Percentiles rank a stretch among this genome's conserved stretches.
Evolutionary conservation across 768 basidiomycete species (phyloP).

Genomic region (Naganishia vaughanmartiniae): DNA sequence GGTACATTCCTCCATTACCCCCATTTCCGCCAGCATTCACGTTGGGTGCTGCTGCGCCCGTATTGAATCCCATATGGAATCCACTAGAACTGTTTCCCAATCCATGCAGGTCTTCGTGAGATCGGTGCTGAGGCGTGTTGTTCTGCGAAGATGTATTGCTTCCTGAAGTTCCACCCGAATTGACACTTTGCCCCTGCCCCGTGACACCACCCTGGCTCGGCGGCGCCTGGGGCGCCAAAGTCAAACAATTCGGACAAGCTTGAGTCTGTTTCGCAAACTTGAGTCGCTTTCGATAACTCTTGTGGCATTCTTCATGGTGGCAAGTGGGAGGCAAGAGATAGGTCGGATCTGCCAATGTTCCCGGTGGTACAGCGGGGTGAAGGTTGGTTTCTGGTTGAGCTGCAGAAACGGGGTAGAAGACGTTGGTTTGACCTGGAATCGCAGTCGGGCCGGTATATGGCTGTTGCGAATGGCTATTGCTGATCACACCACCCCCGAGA

Average conservation of each 20-base stretch:
- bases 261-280: slow-evolving; percentile 53
- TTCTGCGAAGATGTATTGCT: slow-evolving; percentile 44
- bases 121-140: slow-evolving; percentile 47
- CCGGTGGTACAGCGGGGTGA: slow-evolving; percentile 51
- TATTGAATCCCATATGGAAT: neutral
- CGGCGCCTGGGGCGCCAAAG: slow-evolving; percentile 31
- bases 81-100: slow-evolving; percentile 36
- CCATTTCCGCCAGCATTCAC: neutral
- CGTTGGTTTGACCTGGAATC: slow-evolving; percentile 38
- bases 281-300: slow-evolving; percentile 54
- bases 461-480: slow-evolving; percentile 11
- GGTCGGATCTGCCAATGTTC: slow-evolving; percentile 52
- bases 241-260: slow-evolving; percentile 51
- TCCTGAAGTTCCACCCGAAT: slow-evolving; percentile 38
- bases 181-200: slow-evolving; percentile 24
- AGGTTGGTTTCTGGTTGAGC: slow-evolving; percentile 47
- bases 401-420: slow-evolving; percentile 51
- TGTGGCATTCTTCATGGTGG: slow-evolving; percentile 56
- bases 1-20: slow-evolving; percentile 19
- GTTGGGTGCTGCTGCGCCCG: neutral
- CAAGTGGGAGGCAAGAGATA: slow-evolving; percentile 54
- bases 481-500: neutral
- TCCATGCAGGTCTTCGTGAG: slow-evolving; percentile 48
- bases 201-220: slow-evolving; percentile 27
- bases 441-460: slow-evolving; percentile 8